Conservation (phyloP, 805 yeast genomes). For the Metschnikowia borealis region DNA sequence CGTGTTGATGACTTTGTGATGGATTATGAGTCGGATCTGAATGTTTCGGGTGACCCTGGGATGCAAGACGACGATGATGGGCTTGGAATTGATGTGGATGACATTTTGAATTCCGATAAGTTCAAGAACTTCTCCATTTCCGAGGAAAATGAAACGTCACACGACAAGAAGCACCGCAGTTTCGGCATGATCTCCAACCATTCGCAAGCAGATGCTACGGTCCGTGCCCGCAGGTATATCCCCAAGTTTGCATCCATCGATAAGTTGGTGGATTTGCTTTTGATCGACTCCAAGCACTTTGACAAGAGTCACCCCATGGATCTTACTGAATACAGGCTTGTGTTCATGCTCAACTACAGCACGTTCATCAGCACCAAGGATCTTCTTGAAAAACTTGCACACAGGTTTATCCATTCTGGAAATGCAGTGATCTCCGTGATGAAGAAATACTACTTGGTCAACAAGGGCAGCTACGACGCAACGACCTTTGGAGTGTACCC, state of each 20-base stretch:
- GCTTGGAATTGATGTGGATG: constrained; percentile 42
- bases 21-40: background rate
- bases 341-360: constrained; percentile 39
- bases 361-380: constrained; percentile 39
- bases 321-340: constrained; percentile 38
- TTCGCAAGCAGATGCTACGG: background rate
- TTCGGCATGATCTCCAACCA: constrained; percentile 20
- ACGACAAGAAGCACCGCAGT: constrained; percentile 16
- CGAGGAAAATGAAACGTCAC: constrained; percentile 15
- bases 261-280: constrained; percentile 72
- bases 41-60: background rate
- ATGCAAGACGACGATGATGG: constrained; percentile 26
- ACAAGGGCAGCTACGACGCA: constrained; percentile 12
- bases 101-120: constrained; percentile 37
- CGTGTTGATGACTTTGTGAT: constrained; percentile 21
- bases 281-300: constrained; percentile 64
- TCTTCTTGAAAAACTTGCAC: constrained; percentile 37
- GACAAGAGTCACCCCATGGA: constrained; percentile 32
- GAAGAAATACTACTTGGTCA: constrained; percentile 27
- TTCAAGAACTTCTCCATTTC: constrained; percentile 26
- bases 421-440: constrained; percentile 43
- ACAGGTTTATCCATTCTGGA: constrained; percentile 40
- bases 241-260: constrained; percentile 62
- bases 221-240: constrained; percentile 17
- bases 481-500: constrained; percentile 39